These are phyloP conservation scores for Pestalotiopsis fici DNA, from an alignment of 2,329 filamentous ascomycete species.

Conservation along the genomic window DNA sequence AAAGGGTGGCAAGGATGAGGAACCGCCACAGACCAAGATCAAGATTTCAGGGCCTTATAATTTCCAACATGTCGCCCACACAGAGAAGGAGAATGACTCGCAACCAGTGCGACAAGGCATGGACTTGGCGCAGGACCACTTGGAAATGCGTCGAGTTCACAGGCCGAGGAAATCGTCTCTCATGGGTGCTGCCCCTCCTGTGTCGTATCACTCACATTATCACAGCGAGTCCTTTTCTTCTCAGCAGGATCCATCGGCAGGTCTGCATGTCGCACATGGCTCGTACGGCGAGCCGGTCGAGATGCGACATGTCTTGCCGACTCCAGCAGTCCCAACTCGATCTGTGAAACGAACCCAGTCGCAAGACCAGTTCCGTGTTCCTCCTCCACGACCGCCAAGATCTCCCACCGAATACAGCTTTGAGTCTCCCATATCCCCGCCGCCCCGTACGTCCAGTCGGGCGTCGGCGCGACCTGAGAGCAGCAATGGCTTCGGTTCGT, in stretches of 20 bases:
- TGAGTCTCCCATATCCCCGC: slow-evolving; percentile 45
- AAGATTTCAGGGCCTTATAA: slow-evolving; percentile 67
- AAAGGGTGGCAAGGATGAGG: slow-evolving; percentile 36
- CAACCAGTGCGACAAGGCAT: slow-evolving; percentile 38
- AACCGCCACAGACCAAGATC: slow-evolving; percentile 38
- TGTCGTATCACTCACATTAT: slow-evolving; percentile 35
- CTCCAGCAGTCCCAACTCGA: slow-evolving; percentile 32
- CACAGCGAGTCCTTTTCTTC: slow-evolving; percentile 42
- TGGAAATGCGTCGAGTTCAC: slow-evolving; percentile 38
- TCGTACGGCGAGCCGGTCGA: slow-evolving; percentile 6
- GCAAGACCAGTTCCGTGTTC: slow-evolving; percentile 48
- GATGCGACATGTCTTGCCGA: slow-evolving; percentile 24
- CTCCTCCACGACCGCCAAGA: slow-evolving; percentile 52
- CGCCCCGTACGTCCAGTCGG: slow-evolving; percentile 56
- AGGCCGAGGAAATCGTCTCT: slow-evolving; percentile 34
- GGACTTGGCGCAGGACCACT: slow-evolving; percentile 45
- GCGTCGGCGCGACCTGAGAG: slow-evolving; percentile 35
- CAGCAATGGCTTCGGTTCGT: background rate
- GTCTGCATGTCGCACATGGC: slow-evolving; percentile 18
- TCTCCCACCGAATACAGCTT: slow-evolving; percentile 41
- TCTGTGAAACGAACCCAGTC: slow-evolving; percentile 46
- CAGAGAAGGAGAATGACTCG: slow-evolving; percentile 48
- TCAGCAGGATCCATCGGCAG: slow-evolving; percentile 22
- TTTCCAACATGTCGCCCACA: slow-evolving; percentile 66
- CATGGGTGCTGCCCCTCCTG: slow-evolving; percentile 29